Percentiles rank a stretch among this genome's conserved stretches.
These are phyloP conservation scores for Fragaria nilgerrensis DNA, from an alignment of 306 rosid genomes.

Conservation along the genomic window DNA sequence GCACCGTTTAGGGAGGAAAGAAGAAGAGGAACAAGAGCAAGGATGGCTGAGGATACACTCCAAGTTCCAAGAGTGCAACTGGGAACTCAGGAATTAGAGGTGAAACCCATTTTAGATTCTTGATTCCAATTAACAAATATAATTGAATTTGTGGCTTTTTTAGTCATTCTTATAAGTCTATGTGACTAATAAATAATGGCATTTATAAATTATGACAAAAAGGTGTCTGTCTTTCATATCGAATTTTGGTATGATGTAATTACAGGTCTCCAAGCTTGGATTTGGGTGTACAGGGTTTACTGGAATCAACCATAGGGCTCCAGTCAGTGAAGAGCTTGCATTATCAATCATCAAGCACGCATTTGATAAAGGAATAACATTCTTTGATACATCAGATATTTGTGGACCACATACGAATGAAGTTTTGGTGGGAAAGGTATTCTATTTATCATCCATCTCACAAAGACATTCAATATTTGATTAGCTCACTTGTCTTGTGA, in stretches of 20 bases:
- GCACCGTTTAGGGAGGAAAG: neutral
- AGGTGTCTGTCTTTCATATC: neutral
- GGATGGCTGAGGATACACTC: constrained; percentile 25
- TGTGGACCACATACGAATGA: constrained; percentile 63
- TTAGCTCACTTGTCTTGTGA: neutral
- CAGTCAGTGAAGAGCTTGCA: constrained; percentile 55
- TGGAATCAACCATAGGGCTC: constrained; percentile 48
- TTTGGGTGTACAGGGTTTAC: constrained; percentile 66
- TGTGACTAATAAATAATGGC: neutral
- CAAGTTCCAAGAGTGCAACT: constrained; percentile 28
- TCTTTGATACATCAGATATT: constrained; percentile 63
- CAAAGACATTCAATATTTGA: neutral
- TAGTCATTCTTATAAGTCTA: neutral
- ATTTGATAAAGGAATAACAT: constrained; percentile 57
- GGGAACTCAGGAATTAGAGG: constrained; percentile 6
- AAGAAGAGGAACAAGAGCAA: neutral
- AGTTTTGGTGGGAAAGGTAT: constrained; percentile 70
- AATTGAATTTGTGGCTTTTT: neutral
- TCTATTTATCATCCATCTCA: neutral
- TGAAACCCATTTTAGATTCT: neutral
- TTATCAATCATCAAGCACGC: constrained; percentile 58
- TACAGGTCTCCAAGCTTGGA: constrained; percentile 67
- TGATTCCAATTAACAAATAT: neutral
- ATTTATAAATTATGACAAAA: neutral
- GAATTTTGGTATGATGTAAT: neutral